Evolutionary conservation across 2,329 filamentous ascomycete species (phyloP), one percentile per base, ranked within the genome.

Genomic region (Xylaria sp.): DNA sequence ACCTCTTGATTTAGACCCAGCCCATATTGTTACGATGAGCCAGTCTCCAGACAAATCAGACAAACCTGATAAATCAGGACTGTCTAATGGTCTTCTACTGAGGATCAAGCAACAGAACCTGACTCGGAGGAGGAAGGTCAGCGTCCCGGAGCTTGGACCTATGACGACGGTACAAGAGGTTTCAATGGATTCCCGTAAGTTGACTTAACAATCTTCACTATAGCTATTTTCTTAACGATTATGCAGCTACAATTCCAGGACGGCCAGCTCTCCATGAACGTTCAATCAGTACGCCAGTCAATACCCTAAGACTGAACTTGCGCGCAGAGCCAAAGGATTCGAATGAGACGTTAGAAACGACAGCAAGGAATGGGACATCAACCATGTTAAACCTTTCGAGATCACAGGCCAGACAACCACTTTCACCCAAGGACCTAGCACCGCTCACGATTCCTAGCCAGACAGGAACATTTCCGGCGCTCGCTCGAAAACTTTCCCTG

Each of bases 161-260:
- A 88, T 89, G 87, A 88, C 87, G 4, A 89, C 87, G 1, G 87
- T 90, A 13, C 86, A 89, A 65, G 87, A 90, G 71, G 76, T 83
- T 49, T 74, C 85, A 53, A 89, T 90, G 86, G 88, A 90, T 75
- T 90, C 88, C 69, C 88, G 88, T 90, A 79, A 78, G 87, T 79
- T 35, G 15, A 11, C 6, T 35, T 25, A 46, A n/a, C 35, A 35
- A 25, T 38, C 15, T 44, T 25, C 38, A 21, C n/a, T 43, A 27
- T 49, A 48, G 17, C 25, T 33, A n/a, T 25, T 41, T 25, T 41
- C 29, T 44, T 52, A 53, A 75, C 69, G n/a, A 49, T 46, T n/a
- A 38, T 44, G 2, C 66, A 89, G 87, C 88, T 64, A 90, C 88
- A 27, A 88, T 90, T 67, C 88, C 88, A 33, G 87, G 87, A 40